phyloP scores from a whole-genome alignment of 2,329 filamentous ascomycete species.

The Dothistroma septosporum region DNA sequence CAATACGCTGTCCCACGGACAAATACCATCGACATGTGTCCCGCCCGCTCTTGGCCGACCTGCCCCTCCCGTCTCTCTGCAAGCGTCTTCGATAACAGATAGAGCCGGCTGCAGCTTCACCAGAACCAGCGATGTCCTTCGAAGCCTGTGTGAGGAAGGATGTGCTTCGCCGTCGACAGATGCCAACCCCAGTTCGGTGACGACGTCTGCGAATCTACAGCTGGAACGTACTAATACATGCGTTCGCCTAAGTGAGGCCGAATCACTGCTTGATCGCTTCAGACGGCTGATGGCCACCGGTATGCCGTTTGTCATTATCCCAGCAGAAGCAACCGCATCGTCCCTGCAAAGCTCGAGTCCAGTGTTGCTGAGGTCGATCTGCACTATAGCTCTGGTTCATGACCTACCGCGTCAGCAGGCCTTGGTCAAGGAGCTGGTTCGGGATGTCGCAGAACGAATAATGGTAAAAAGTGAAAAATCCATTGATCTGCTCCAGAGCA shows the following conservation, averaged over 20 bases:
- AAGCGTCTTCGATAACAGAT: slow-evolving; percentile 7
- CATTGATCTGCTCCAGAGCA: slow-evolving; percentile 29
- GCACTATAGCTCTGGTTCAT: slow-evolving; percentile 28
- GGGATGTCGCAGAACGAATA: slow-evolving; percentile 29
- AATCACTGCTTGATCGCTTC: slow-evolving; percentile 28
- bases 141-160: slow-evolving; percentile 6
- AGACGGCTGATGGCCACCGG: slow-evolving; percentile 25
- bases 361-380: slow-evolving; percentile 30
- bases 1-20: slow-evolving; percentile 26
- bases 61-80: slow-evolving; percentile 23
- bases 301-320: slow-evolving; percentile 29
- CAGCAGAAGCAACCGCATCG: slow-evolving; percentile 19
- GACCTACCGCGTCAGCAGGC: slow-evolving; percentile 27
- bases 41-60: slow-evolving; percentile 18
- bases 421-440: slow-evolving; percentile 28
- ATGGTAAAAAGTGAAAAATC: slow-evolving; percentile 32
- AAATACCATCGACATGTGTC: slow-evolving; percentile 6
- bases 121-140: slow-evolving; percentile 3
- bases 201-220: neutral
- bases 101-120: neutral
- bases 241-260: slow-evolving; percentile 26
- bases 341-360: slow-evolving; percentile 26
- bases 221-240: slow-evolving; percentile 1
- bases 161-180: neutral
- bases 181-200: neutral